Percentiles rank a stretch among this genome's conserved stretches.
phyloP scores from a whole-genome alignment of 2,329 filamentous ascomycete genomes.

The Fusarium denticulatum region DNA sequence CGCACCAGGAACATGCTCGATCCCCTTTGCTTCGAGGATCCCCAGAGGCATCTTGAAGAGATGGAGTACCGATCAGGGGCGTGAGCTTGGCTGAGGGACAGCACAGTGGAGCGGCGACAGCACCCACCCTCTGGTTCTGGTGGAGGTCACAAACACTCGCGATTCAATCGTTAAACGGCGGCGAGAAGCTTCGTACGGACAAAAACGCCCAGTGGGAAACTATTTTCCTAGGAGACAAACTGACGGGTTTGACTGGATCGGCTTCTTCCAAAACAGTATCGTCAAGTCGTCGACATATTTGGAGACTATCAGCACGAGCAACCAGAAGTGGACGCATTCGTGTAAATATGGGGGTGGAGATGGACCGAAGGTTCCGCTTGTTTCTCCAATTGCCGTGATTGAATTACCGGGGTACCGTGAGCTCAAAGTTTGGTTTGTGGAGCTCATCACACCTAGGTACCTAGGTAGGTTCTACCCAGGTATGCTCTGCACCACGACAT shows the following conservation, averaged over 20 bases:
- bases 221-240: background rate
- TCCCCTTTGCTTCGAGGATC: constrained; percentile 73
- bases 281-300: constrained; percentile 2
- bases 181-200: background rate
- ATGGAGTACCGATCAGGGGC: constrained; percentile 9
- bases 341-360: constrained; percentile 30
- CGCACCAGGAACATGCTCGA: constrained; percentile 79
- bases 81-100: constrained; percentile 6
- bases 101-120: constrained; percentile 22
- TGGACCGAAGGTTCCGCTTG: constrained; percentile 21
- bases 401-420: constrained; percentile 16
- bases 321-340: constrained; percentile 7
- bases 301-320: background rate
- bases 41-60: constrained; percentile 62
- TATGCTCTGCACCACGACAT: background rate
- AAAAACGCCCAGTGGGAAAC: background rate
- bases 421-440: background rate
- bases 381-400: constrained; percentile 32
- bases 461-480: background rate
- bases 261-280: constrained; percentile 19
- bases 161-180: background rate
- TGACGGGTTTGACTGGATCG: background rate
- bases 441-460: background rate
- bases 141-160: background rate
- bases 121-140: constrained; percentile 11